phyloP scores from a whole-genome alignment of 208 protist genomes.

The Trypanosoma cruzi region DNA sequence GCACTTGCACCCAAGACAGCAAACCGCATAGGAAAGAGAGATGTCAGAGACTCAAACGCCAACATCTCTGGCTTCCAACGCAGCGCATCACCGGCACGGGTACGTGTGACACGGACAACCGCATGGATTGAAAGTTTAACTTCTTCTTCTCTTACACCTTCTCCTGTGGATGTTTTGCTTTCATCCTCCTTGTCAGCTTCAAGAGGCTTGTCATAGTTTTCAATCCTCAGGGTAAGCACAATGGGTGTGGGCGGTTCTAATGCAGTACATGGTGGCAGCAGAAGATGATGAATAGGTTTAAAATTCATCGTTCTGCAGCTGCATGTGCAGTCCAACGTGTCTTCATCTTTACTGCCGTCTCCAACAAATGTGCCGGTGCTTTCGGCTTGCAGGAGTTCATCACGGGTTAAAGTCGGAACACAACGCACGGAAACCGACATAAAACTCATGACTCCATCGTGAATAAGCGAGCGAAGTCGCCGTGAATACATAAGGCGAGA shows the following conservation, averaged over 20 bases:
- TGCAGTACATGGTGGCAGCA: constrained; percentile 6
- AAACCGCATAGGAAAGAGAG: constrained; percentile 20
- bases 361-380: background rate
- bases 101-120: constrained; percentile 4
- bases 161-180: background rate
- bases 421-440: background rate
- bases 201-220: background rate
- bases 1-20: constrained; percentile 7
- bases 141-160: background rate
- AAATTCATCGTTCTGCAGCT: background rate
- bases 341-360: background rate
- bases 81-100: background rate
- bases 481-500: constrained; percentile 12
- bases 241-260: constrained; percentile 13
- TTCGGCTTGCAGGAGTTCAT: background rate
- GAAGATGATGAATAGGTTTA: constrained; percentile 14
- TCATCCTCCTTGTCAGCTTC: background rate
- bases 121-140: constrained; percentile 4
- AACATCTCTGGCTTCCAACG: constrained; percentile 1
- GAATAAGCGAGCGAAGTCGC: constrained; percentile 21
- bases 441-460: constrained; percentile 25
- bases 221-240: constrained; percentile 2
- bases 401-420: background rate
- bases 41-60: constrained; percentile 15
- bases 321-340: background rate